A percentile compares a stretch with the other conserved stretches of the same genome.
These are phyloP conservation scores for Sisymbrium irio DNA, from an alignment of 345 rosid species.

Conservation along the genomic window DNA sequence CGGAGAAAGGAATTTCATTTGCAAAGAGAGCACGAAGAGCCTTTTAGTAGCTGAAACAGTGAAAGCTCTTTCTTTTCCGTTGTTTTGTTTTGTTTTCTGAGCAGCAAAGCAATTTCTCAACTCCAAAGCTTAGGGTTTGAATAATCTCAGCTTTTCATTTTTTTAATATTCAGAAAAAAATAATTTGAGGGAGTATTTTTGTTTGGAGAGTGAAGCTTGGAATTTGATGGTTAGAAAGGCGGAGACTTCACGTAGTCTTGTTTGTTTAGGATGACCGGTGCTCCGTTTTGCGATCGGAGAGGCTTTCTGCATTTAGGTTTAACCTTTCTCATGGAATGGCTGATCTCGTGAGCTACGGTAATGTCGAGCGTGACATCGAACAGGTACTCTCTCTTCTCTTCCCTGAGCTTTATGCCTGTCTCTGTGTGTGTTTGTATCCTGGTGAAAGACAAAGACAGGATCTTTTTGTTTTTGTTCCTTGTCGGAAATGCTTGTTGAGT, in stretches of 20 bases:
- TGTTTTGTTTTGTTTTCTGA: background rate
- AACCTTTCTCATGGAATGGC: conserved; percentile 96
- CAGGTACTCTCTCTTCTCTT: too few species aligned
- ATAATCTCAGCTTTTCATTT: background rate
- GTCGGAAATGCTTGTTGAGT: background rate
- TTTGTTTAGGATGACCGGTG: conserved; percentile 80
- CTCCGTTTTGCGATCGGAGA: conserved; percentile 72
- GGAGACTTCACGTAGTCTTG: conserved; percentile 36
- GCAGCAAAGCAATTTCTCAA: background rate
- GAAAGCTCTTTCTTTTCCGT: background rate
- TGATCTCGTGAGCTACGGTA: conserved; percentile 78
- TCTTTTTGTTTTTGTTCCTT: background rate
- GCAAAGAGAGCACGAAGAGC: background rate
- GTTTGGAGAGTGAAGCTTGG: conserved; percentile 21
- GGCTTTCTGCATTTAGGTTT: conserved; percentile 58
- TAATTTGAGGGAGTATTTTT: conserved; percentile 22
- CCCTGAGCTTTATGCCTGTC: too few species aligned
- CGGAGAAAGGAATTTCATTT: too few species aligned
- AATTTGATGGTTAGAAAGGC: conserved; percentile 38
- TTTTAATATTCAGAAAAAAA: background rate
- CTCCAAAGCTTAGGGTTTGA: conserved; percentile 15
- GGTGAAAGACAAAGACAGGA: background rate
- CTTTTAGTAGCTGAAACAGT: background rate
- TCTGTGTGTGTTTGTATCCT: background rate
- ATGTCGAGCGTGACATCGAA: too few species aligned